Base-by-base conservation (phyloP, 345 rosid species). In the Boechera divaricarpa region DNA sequence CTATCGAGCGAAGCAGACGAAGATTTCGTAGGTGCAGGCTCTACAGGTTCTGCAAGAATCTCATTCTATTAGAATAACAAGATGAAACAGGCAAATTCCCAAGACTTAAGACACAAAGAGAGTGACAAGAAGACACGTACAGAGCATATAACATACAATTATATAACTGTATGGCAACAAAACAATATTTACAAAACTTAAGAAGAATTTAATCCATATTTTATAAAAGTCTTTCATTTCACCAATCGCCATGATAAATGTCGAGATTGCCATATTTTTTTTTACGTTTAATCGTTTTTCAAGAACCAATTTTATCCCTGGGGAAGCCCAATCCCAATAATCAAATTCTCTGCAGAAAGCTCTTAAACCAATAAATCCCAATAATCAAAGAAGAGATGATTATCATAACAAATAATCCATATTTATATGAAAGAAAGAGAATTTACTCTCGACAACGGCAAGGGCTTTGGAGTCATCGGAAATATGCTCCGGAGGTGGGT, bases 1-100 rank as follows among this genome's bases (percentile, higher is more conserved):
- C 96, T 83, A 70, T 93, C 97, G 4, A 66, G 62, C 0, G 97
- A 91, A 76, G 86, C 93, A 36, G 92, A 87, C 1, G 92, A 76
- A 59, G 69, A 16, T 81, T 85, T 91, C 87, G 80, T 81, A 7
- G 83, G 78, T 49, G 63, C 83, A 51, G 86, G 64, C 55, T 82
- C 96, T 24, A 80, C 73, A 45, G 86, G 77, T 78, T 90, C 98
- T 91, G 91, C 57, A 48, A 76, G 18, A 77, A 35, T 35, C 53
- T 63, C 58, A 28, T 45, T 63, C 52, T 32, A 32, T 76, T 52
- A 77, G 45, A 35, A 35, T 5, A 33, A 44, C 63, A 44, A 45
- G 52, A 69, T 32, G 2, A 57, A 32, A 44, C 57, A 64, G 0
- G 31, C 15, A 74, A 64, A n/a, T 6, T 28, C 3, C 44, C 10